phyloP scores from a whole-genome alignment of 495 filamentous ascomycete genomes.

The Chaetomium fimeti region DNA sequence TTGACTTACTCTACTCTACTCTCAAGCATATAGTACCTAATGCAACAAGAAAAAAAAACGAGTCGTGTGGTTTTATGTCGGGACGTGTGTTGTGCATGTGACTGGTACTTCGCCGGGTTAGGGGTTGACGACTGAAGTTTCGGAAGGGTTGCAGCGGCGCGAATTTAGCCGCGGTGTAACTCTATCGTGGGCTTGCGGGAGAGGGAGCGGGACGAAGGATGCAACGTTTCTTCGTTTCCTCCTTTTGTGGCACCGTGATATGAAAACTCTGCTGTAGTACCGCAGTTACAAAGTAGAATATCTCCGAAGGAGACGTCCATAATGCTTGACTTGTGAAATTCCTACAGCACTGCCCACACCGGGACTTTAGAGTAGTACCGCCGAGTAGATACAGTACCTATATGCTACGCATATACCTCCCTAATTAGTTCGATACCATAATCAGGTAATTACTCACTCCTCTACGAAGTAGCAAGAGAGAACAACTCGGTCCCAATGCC shows the following conservation, averaged over 20 bases:
- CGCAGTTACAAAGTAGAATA: not conserved
- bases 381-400: not conserved
- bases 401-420: too few species aligned
- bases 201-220: not conserved
- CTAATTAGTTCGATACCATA: too few species aligned
- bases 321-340: too few species aligned
- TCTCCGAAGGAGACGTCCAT: not conserved
- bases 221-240: slow-evolving; percentile 6
- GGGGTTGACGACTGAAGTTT: not conserved
- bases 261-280: not conserved
- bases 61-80: not conserved
- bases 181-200: not conserved
- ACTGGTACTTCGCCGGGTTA: not conserved
- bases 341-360: too few species aligned
- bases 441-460: too few species aligned
- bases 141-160: slow-evolving; percentile 5
- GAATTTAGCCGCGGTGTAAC: slow-evolving; percentile 1
- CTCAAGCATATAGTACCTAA: slow-evolving; percentile 20
- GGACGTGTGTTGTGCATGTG: not conserved
- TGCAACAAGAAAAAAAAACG: slow-evolving; percentile 10
- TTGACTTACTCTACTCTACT: slow-evolving; percentile 11
- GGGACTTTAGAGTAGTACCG: too few species aligned
- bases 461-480: too few species aligned
- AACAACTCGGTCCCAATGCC: too few species aligned
- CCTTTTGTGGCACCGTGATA: not conserved